A percentile compares a stretch with the other conserved stretches of the same genome.
Conservation (phyloP, 768 basidiomycete genomes). For the Tricholoma furcatifolium region DNA sequence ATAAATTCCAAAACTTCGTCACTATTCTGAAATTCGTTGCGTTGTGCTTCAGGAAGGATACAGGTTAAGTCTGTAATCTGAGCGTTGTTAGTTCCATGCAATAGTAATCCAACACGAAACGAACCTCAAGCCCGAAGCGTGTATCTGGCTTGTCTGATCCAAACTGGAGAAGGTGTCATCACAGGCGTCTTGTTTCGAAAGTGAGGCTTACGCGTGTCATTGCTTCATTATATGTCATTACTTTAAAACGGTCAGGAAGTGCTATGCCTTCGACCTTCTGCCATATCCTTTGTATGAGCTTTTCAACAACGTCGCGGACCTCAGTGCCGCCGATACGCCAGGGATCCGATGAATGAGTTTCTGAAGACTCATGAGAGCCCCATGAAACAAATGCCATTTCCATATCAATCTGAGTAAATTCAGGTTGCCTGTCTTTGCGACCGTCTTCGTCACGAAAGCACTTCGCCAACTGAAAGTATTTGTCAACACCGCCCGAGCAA, state of each 20-base stretch:
- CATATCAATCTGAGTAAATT: slow-evolving; percentile 95
- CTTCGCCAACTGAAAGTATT: slow-evolving; percentile 89
- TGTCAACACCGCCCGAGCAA: slow-evolving; percentile 84
- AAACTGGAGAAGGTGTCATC: slow-evolving; percentile 48
- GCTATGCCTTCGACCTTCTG: slow-evolving; percentile 58
- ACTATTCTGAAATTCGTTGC: slow-evolving; percentile 24
- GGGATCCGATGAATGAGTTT: slow-evolving; percentile 23
- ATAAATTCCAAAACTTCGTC: slow-evolving; percentile 45
- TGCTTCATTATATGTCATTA: slow-evolving; percentile 90
- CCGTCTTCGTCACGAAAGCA: slow-evolving; percentile 98
- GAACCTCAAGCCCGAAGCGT: slow-evolving; percentile 83
- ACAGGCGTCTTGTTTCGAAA: not conserved
- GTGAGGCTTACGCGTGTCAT: slow-evolving; percentile 70
- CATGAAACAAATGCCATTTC: slow-evolving; percentile 96
- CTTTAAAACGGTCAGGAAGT: slow-evolving; percentile 63
- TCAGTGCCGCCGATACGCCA: slow-evolving; percentile 90
- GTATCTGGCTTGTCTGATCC: slow-evolving; percentile 96
- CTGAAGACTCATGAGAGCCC: slow-evolving; percentile 38
- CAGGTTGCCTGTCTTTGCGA: slow-evolving; percentile 91
- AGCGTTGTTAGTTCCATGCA: slow-evolving; percentile 16
- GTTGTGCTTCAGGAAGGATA: slow-evolving; percentile 32
- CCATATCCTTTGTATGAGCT: slow-evolving; percentile 76
- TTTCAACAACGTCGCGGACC: slow-evolving; percentile 79
- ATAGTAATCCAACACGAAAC: slow-evolving; percentile 11
- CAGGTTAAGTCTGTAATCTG: slow-evolving; percentile 47